A percentile compares a stretch with the other conserved stretches of the same genome.
Evolutionary conservation across 2,329 filamentous ascomycete genomes (phyloP).

Genomic region (Penicillium oxalicum): DNA sequence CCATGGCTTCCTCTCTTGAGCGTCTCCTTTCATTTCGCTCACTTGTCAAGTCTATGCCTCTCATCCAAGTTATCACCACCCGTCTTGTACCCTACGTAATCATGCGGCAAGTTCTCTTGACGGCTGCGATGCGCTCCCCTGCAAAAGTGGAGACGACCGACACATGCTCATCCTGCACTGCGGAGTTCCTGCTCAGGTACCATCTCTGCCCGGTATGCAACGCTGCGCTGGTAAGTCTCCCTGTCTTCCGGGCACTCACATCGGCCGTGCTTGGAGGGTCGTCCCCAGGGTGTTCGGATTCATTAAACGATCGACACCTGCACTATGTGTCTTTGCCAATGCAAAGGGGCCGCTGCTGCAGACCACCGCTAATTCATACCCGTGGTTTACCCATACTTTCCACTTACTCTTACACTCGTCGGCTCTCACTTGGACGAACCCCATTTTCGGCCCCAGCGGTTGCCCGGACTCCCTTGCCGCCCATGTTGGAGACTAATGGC

Average conservation of each 20-base stretch:
- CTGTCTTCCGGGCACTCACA: background rate
- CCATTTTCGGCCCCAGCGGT: constrained; percentile 19
- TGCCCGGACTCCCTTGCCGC: constrained; percentile 38
- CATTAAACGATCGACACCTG: constrained; percentile 6
- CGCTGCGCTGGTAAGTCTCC: background rate
- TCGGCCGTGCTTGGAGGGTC: background rate
- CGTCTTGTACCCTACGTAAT: constrained; percentile 7
- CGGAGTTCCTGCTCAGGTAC: constrained; percentile 6
- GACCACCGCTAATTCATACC: background rate
- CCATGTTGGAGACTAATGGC: constrained; percentile 24
- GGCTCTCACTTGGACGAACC: background rate
- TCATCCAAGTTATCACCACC: too few relatives aligned
- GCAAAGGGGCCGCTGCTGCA: background rate
- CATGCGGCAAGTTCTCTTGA: background rate
- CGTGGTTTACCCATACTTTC: background rate
- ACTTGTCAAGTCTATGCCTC: too few relatives aligned
- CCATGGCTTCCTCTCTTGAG: too few relatives aligned
- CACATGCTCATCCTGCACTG: constrained; percentile 4
- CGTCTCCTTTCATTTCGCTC: too few relatives aligned
- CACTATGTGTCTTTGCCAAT: background rate
- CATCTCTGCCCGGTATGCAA: constrained; percentile 8
- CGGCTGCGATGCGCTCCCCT: constrained; percentile 1
- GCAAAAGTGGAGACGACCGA: constrained; percentile 1
- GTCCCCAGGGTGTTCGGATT: background rate
- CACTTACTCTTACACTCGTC: background rate